A percentile compares a stretch with the other conserved stretches of the same genome.
phyloP scores from a whole-genome alignment of 106 monocot species.

The Dactylorhiza incarnata region DNA sequence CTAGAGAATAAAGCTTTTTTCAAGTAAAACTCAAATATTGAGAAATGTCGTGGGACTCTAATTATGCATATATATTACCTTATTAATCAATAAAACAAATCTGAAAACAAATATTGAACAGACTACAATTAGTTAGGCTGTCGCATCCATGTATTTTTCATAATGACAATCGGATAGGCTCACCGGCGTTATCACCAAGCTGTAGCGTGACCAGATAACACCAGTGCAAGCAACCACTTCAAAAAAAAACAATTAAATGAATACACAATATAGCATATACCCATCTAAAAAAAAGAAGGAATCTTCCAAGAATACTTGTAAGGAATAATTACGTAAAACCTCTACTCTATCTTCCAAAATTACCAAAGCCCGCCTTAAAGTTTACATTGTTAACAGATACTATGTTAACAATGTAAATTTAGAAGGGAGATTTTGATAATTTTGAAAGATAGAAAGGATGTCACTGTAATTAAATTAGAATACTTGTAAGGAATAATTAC shows the following conservation, averaged over 20 bases:
- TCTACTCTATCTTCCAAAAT: no score
- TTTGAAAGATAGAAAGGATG: not conserved
- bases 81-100: not conserved
- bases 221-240: constrained; percentile 75
- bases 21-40: not conserved
- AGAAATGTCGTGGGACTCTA: not conserved
- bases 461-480: not conserved
- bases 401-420: no score
- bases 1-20: not conserved
- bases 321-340: not conserved
- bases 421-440: not conserved
- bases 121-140: not conserved
- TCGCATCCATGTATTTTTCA: not conserved
- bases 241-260: constrained; percentile 13
- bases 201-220: constrained; percentile 78
- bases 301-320: not conserved
- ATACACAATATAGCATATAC: not conserved
- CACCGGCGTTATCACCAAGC: constrained; percentile 80
- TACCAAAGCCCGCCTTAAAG: no score
- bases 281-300: not conserved
- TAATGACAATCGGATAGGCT: constrained; percentile 3
- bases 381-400: no score
- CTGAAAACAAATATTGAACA: not conserved
- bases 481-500: no score
- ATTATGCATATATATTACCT: not conserved